phyloP scores from a whole-genome alignment of 305 asterid species.

The Striga hermonthica region DNA sequence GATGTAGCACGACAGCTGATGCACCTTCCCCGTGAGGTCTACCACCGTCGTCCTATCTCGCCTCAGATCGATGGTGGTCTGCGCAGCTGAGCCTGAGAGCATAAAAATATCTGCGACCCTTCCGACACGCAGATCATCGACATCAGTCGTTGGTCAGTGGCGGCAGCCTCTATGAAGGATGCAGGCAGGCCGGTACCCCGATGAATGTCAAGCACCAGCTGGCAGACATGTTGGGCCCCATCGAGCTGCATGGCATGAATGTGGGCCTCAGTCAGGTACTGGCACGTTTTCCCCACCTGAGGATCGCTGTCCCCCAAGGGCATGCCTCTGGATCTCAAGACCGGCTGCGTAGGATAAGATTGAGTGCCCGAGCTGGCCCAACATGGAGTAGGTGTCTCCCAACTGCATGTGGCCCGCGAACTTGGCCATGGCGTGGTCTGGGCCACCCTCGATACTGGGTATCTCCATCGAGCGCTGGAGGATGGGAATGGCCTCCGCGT shows the following conservation, averaged over 20 bases:
- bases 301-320: constrained; percentile 75
- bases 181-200: constrained; percentile 64
- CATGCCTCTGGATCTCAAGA: constrained; percentile 60
- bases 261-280: constrained; percentile 86
- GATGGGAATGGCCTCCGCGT: constrained; percentile 70
- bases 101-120: too few relatives aligned
- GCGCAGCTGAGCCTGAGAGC: too few relatives aligned
- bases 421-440: constrained; percentile 87
- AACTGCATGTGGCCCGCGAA: constrained; percentile 92
- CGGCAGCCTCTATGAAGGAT: constrained; percentile 87
- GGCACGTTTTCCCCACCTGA: constrained; percentile 78
- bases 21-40: too few relatives aligned
- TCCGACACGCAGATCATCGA: constrained; percentile 76
- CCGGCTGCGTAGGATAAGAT: constrained; percentile 65
- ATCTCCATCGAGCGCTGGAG: constrained; percentile 68
- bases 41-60: too few relatives aligned
- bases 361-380: constrained; percentile 83
- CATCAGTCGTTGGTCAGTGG: constrained; percentile 77
- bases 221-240: constrained; percentile 75
- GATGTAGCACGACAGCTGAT: too few relatives aligned
- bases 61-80: too few relatives aligned
- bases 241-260: constrained; percentile 85
- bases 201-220: constrained; percentile 75
- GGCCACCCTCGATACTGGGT: constrained; percentile 69
- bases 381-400: constrained; percentile 84